These are phyloP conservation scores for Arachnomyces sp. DNA, from an alignment of 2,329 filamentous ascomycete species.

Conservation along the genomic window DNA sequence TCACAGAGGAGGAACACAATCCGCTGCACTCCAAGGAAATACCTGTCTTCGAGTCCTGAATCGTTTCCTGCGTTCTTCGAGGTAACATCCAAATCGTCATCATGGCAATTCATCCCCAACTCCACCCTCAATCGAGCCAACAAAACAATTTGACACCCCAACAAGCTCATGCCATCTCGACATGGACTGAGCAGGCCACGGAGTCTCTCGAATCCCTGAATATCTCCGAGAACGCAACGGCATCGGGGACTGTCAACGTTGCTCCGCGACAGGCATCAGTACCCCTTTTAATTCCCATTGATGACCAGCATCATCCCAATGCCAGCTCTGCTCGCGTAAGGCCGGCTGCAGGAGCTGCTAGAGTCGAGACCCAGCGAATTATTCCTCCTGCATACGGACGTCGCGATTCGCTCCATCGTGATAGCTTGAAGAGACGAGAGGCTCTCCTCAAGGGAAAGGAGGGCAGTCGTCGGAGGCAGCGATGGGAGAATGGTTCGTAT, in stretches of 20 bases:
- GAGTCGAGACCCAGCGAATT: conserved; percentile 15
- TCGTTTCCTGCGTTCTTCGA: too few relatives aligned
- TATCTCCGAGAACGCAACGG: conserved; percentile 14
- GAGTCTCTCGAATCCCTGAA: conserved; percentile 30
- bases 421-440: conserved; percentile 62
- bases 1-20: too few relatives aligned
- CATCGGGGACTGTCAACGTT: neutral
- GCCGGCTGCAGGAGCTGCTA: neutral
- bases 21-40: too few relatives aligned
- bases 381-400: conserved; percentile 42
- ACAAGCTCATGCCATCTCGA: conserved; percentile 53
- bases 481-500: conserved; percentile 85
- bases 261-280: conserved; percentile 33
- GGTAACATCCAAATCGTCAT: neutral
- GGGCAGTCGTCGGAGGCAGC: conserved; percentile 72
- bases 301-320: conserved; percentile 41
- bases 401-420: conserved; percentile 49
- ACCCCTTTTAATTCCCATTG: conserved; percentile 67
- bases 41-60: too few relatives aligned
- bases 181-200: conserved; percentile 52
- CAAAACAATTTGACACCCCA: conserved; percentile 26
- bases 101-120: conserved; percentile 38
- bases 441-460: conserved; percentile 81
- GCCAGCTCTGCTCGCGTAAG: conserved; percentile 18
- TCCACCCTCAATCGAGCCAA: conserved; percentile 17